Base-by-base conservation (phyloP, 192 early-diverging fungal species). In the Coemansia umbellata region DNA sequence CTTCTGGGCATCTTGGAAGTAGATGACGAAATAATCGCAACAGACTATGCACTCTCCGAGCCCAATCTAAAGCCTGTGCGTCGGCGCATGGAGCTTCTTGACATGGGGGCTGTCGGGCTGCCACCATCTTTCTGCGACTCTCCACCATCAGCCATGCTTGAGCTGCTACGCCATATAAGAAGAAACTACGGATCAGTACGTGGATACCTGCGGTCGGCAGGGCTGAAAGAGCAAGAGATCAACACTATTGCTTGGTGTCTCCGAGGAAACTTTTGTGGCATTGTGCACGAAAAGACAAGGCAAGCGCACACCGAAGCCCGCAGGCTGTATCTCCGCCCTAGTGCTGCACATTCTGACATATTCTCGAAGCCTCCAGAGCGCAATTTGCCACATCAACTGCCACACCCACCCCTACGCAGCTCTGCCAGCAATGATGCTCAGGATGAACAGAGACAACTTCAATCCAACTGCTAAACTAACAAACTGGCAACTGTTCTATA, bases 41-140 rank as follows among this genome's bases (percentile, higher is more conserved):
- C 65, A 2, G 84, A 86, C 58, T 86, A 86, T 56, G 72, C 69
- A 14, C 56, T 45, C 42, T 74, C 83, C 8, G 69, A 78, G 33
- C 35, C 54, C 22, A 71, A 66, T 21, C 61, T 85, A 41, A 60
- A 14, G 5, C 64, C 64, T 10, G 67, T 81, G 37, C 59, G 69
- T 48, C 17, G 61, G 21, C 58, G 65, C 47, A 74, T 82, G 58
- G 61, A 78, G 35, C 22, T 66, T 50, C 45, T 69, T n/a, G 76
- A 82, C 40, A 79, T 85, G 72, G 60, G 65, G 24, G 72, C 62
- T 5, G 61, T 73, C 3, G 83, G 83, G 0, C 57, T 85, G 52
- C 71, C 78, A 14, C 50, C 67, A 33, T 53, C 65, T 1, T 85
- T 85, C 52, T 72, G 70, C 26, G 63, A 80, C 37, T 66, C 80